Conservation (phyloP, 306 rosid species). For the Malus orientalis region DNA sequence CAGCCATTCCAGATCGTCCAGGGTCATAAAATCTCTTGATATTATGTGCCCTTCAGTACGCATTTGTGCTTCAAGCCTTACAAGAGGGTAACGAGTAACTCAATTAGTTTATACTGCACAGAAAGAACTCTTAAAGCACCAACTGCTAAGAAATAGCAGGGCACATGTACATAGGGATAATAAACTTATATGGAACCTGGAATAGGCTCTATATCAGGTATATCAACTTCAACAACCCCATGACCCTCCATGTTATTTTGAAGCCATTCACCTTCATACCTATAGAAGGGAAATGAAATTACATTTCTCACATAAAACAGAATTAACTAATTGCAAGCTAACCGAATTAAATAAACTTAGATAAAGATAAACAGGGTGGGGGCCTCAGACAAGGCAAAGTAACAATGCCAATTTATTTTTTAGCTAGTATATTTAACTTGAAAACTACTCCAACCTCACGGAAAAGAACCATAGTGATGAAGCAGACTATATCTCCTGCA, state of each 20-base stretch:
- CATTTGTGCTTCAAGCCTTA: conserved; percentile 83
- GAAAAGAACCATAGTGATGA: background rate
- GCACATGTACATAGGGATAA: conserved; percentile 2
- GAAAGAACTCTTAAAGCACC: background rate
- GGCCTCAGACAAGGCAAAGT: too few relatives aligned
- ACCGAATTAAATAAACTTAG: background rate
- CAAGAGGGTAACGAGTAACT: conserved; percentile 21
- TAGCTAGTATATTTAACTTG: background rate
- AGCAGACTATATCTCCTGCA: background rate
- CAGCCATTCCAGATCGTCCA: conserved; percentile 83
- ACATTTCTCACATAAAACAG: background rate
- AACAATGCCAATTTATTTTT: too few relatives aligned
- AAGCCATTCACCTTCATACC: conserved; percentile 99
- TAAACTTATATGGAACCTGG: conserved; percentile 85
- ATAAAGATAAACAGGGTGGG: background rate
- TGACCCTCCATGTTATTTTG: conserved; percentile 86
- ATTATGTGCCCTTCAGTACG: conserved; percentile 78
- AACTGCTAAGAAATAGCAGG: conserved; percentile 4
- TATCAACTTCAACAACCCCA: conserved; percentile 88
- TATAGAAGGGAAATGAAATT: conserved; percentile 19
- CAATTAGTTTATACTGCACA: conserved; percentile 8
- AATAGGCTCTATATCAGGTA: conserved; percentile 75
- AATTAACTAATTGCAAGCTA: background rate
- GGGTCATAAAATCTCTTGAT: conserved; percentile 66
- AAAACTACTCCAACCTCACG: background rate